These are phyloP conservation scores for Vinca minor DNA, from an alignment of 257 asterid genomes.

Conservation along the genomic window DNA sequence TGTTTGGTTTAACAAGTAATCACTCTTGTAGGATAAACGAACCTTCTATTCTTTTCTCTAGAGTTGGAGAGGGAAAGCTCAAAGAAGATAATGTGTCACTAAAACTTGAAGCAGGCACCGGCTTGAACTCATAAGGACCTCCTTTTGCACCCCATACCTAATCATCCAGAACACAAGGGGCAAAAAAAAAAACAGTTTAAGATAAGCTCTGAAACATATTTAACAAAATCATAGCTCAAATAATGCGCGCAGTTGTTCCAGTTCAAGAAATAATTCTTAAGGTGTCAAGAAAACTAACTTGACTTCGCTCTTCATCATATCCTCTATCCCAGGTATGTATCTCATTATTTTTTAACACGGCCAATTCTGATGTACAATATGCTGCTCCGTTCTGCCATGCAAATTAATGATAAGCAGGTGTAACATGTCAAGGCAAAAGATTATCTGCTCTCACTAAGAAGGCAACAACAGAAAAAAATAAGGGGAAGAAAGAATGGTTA, in stretches of 20 bases:
- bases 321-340: slow-evolving; percentile 93
- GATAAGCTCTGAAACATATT: background rate
- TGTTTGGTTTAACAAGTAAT: too few species aligned
- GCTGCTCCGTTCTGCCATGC: slow-evolving; percentile 36
- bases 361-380: slow-evolving; percentile 36
- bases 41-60: slow-evolving; percentile 47
- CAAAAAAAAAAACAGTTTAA: background rate
- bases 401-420: slow-evolving; percentile 2
- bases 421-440: slow-evolving; percentile 9
- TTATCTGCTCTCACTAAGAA: background rate
- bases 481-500: slow-evolving; percentile 2
- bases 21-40: slow-evolving; percentile 69
- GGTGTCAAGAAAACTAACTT: slow-evolving; percentile 45
- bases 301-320: slow-evolving; percentile 72
- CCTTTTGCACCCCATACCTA: slow-evolving; percentile 94
- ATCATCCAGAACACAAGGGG: background rate
- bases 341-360: slow-evolving; percentile 75
- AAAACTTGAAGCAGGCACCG: slow-evolving; percentile 70
- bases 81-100: slow-evolving; percentile 48
- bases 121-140: slow-evolving; percentile 85
- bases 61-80: slow-evolving; percentile 40
- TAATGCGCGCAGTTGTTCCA: too few species aligned
- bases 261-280: too few species aligned
- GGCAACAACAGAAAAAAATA: background rate
- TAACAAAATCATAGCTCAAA: background rate